A percentile compares a stretch with the other conserved stretches of the same genome.
Evolutionary conservation across 768 basidiomycete species (phyloP).

Genomic region (Leccinum broughii): DNA sequence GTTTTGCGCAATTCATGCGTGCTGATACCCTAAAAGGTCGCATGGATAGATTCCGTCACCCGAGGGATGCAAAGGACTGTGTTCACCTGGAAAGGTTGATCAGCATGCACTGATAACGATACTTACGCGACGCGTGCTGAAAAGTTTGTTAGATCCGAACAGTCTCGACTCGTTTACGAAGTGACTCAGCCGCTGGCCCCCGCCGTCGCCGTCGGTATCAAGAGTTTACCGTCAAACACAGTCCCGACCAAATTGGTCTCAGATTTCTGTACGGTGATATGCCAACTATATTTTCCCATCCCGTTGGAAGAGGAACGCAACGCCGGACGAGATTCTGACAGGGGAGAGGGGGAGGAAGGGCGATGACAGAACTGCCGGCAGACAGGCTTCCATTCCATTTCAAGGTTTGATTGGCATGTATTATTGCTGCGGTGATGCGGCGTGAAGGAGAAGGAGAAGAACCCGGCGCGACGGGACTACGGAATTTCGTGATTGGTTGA

Average conservation of each 20-base stretch:
- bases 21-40: background rate
- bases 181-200: background rate
- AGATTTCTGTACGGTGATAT: background rate
- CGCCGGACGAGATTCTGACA: background rate
- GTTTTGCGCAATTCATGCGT: background rate
- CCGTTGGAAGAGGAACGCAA: background rate
- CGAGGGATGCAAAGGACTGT: background rate
- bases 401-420: slow-evolving; percentile 26
- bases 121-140: slow-evolving; percentile 1
- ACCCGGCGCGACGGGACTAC: background rate
- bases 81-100: slow-evolving; percentile 3
- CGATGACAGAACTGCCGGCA: slow-evolving; percentile 12
- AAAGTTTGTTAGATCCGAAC: slow-evolving; percentile 2
- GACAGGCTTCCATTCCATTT: slow-evolving; percentile 24
- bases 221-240: background rate
- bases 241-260: background rate
- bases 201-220: background rate
- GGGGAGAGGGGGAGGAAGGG: background rate
- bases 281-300: background rate
- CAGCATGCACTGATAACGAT: background rate
- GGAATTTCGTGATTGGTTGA: slow-evolving; percentile 14
- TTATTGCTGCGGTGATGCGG: slow-evolving; percentile 21
- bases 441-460: slow-evolving; percentile 8
- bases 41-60: slow-evolving; percentile 12
- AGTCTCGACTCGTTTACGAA: background rate